Evolutionary conservation across 164 flowering plant genomes (phyloP), one percentile per base, ranked within the genome.

Genomic region (Tetracentron sinense): DNA sequence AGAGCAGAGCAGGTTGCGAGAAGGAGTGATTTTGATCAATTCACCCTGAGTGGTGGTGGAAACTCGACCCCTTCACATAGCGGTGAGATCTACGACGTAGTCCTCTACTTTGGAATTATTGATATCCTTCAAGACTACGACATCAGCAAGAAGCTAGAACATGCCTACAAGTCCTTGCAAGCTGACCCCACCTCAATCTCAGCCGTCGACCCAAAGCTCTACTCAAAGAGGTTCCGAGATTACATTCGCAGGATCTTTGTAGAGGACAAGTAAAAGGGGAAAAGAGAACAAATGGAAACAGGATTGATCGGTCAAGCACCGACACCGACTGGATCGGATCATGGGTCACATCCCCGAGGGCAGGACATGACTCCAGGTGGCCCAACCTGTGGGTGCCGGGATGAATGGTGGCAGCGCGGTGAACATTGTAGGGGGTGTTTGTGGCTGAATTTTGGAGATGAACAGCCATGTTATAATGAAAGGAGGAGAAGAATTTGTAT

Each of bases 71-170:
- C 74, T 33, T 66, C 79, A 6, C 70, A 75, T 2, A 63, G 71
- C 22, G 79, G 83, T 23, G 90, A 87, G 68, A 58, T 62, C 14
- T 79, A 79, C 61, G 90, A 87, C 68, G 90, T 82, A 19, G 78
- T 87, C 47, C 83, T 89, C 28, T 84, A 83, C 67, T 85, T 87
- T 63, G 96, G 96, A 54, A 80, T 89, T 61, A 89, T 89, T 33
- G 96, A 89, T 65, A 89, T 89, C 49, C 71, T 89, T 56, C 96
- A 89, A 73, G 93, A 87, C 60, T 89, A 89, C n/a, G 89, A 89
- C 61, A 84, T 89, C 54, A 83, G 82, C 83, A 89, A 89, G 86
- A 87, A 84, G 72, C 71, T 89, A 48, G 96, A 89, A 69, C 96
- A 89, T 67, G 92, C 90, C 1, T 89, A 89, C 78, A 89, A 89